phyloP scores from a whole-genome alignment of 139 green algal species.

The Medakamo hakoo region DNA sequence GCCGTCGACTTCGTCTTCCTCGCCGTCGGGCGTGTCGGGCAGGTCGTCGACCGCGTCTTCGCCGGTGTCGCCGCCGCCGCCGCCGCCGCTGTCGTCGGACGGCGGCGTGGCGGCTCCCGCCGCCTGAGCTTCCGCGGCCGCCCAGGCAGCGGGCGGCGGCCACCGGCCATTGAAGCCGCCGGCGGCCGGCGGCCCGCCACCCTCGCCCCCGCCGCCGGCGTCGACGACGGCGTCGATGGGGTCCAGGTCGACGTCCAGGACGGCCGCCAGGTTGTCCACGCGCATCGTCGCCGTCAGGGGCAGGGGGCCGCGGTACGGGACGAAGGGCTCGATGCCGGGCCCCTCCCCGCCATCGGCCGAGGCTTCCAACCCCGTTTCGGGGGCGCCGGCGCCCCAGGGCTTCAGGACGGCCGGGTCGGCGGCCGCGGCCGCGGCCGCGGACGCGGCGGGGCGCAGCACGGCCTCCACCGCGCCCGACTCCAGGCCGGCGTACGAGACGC shows the following conservation, averaged over 20 bases:
- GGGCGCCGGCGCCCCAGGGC: no score
- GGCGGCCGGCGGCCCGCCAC: not conserved
- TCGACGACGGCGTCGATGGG: constrained; percentile 1
- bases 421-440: not conserved
- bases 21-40: no score
- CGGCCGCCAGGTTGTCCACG: constrained; percentile 11
- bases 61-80: constrained; percentile 1
- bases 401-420: no score
- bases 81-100: not conserved
- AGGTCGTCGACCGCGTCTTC: no score
- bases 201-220: not conserved
- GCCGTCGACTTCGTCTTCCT: no score
- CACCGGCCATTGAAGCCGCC: no score
- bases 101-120: constrained; percentile 1
- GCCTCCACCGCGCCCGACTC: constrained; percentile 38
- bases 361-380: constrained; percentile 11
- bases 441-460: constrained; percentile 4
- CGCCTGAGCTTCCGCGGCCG: not conserved
- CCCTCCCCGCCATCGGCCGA: constrained; percentile 32
- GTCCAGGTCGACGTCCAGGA: not conserved
- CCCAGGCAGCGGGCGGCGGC: no score
- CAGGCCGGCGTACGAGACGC: constrained; percentile 32
- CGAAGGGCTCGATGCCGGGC: constrained; percentile 52
- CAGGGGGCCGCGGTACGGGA: constrained; percentile 11
- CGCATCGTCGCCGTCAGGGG: constrained; percentile 34